Base-by-base conservation (phyloP, 805 yeast species). In the Saccharomycopsis vini region DNA sequence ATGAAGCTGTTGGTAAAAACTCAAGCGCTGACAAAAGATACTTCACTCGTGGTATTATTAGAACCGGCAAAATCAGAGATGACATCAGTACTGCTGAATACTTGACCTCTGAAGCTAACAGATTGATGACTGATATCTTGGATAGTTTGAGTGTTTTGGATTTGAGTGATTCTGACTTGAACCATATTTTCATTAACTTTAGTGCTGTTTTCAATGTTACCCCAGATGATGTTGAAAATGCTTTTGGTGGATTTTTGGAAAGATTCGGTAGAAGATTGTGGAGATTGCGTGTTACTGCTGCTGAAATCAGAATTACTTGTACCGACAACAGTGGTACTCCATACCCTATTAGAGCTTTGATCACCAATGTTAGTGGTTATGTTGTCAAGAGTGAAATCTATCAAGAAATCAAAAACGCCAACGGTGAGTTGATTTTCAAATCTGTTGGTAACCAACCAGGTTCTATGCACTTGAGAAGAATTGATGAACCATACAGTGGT, bases 371-470 rank as follows among this genome's bases (percentile, higher is more conserved):
- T 30, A 83, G 95, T 51, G 98, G 99, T 55, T 94, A 88, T 59
- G 98, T 92, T 50, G 97, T 92, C 46, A 88, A 86, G 66, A 82
- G 95, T 41, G 97, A 94, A 57, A 70, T 92, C 62, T 92, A 90
- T 69, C 83, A 88, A 61, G 99, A 92, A 66, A 86, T 88, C 53
- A 87, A 83, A 71, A 90, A 88, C 61, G 73, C 84, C 45, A 79
- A 81, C 57, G 95, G 95, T 51, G 96, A 89, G 58, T 89, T 97
- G 97, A 85, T 92, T 24, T 92, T 90, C 81, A 89, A 87, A 67
- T 86, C 96, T 3, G 74, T 92, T 61, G 95, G 95, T 47, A 73
- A 80, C 52, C 52, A 47, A 29, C 95, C 97, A 42, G 98, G 99
- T 30, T 75, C 92, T 20, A 92, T 92, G 98, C 98, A 92, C 61